Evolutionary conservation across 306 rosid genomes (phyloP), one percentile per base, ranked within the genome.

Genomic region (Corylus americana): DNA sequence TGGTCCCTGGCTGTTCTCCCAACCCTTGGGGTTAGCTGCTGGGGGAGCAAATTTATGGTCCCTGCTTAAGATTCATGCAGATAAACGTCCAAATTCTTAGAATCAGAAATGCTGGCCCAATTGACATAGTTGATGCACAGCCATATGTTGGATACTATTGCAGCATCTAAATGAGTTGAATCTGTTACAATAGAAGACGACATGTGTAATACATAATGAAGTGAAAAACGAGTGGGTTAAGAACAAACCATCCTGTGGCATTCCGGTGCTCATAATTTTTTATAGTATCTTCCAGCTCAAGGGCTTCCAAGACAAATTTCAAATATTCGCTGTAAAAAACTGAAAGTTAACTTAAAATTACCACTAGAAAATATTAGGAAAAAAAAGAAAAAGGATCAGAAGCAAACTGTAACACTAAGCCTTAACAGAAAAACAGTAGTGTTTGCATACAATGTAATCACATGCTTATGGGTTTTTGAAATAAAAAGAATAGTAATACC

Each of bases 241-340:
- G 79, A 74, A 82, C 91, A 87, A 81, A 94, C 97, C 98, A 94
- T 89, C 95, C 94, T 63, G 91, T 91, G 55, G 91, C 74, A 69
- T 79, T 81, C 29, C 90, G 89, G 14, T 87, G 85, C 77, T 89
- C 97, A 31, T 88, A 88, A 77, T 90, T 94, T 83, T 84, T 92
- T 81, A 92, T 71, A 12, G 97, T 90, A 78, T 94, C 98, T 86
- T 94, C 98, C 78, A 94, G 86, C 83, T 94, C 97, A 71, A 94
- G 91, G 87, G 98, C 98, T 74, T 88, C 92, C 49, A 87, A 64
- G 68, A 94, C 97, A 59, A 86, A 91, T 74, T 92, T 87, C 86
- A 89, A 86, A 79, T 92, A 94, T 89, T 94, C 97, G 68, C 98
- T 94, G 89, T 86, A 88, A 58, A 80, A 76, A 42, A 57, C 25